Evolutionary conservation across 257 asterid genomes (phyloP).

Genomic region (Penstemon davidsonii): DNA sequence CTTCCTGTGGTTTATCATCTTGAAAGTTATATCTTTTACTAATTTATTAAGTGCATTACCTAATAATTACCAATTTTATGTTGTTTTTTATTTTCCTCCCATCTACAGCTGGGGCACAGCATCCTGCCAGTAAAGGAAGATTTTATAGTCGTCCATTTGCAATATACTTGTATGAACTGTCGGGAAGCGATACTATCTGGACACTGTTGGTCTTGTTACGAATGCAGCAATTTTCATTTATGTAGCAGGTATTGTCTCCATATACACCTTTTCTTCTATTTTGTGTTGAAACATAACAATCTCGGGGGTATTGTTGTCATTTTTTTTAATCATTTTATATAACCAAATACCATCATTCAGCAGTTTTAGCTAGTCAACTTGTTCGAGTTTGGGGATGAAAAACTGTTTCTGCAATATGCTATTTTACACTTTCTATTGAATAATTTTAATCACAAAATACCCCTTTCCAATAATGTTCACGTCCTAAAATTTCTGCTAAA

Average conservation of each 20-base stretch:
- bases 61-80: conserved; percentile 11
- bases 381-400: neutral
- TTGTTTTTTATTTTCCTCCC: conserved; percentile 23
- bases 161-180: conserved; percentile 55
- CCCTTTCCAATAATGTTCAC: too few relatives aligned
- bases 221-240: conserved; percentile 54
- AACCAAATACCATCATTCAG: conserved; percentile 4
- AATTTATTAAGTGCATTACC: neutral
- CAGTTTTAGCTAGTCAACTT: conserved; percentile 4
- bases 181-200: conserved; percentile 53
- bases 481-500: too few relatives aligned
- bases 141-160: conserved; percentile 61
- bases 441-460: neutral
- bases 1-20: neutral
- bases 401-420: conserved; percentile 6
- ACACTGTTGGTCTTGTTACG: conserved; percentile 52
- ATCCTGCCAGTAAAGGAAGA: conserved; percentile 57
- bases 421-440: neutral
- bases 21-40: neutral
- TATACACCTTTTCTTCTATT: conserved; percentile 3
- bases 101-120: conserved; percentile 50
- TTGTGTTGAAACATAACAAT: neutral
- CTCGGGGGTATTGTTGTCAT: neutral
- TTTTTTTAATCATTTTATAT: conserved; percentile 8
- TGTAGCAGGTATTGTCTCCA: conserved; percentile 50